Base-by-base conservation (phyloP, 1,284 basidiomycete species). In the Anthracocystis walkeri region DNA sequence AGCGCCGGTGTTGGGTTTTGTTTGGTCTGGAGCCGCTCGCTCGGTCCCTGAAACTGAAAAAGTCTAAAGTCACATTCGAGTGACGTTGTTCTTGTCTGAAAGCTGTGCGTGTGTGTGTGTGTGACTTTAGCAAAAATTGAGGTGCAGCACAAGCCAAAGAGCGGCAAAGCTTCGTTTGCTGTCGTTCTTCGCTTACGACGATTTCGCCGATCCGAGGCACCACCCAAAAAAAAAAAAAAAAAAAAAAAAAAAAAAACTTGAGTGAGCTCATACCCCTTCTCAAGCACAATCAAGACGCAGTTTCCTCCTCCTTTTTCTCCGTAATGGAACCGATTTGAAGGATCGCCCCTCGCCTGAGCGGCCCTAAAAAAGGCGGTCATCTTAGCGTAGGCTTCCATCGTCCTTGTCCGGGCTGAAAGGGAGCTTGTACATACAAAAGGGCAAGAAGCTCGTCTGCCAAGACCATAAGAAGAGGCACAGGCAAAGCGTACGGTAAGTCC, bases 11-110 rank as follows among this genome's bases (percentile, higher is more conserved):
- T 12, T 38, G 35, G 42, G 20, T 44, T 40, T 40, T 27, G 45
- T 46, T 5, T 23, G 16, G 21, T 25, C 16, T 29, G 29, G 29
- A 4, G 8, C 29, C 48, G 4, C 48, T 31, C 48, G 48, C 48
- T 49, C 29, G 48, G 48, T 49, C 18, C 48, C 29, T 49, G 29
- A 33, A 49, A n/a, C n/a, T n/a, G n/a, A n/a, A 8, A 49, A 38
- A 49, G 48, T 49, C n/a, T 49, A 49, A 49, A 49, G 48, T 49
- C 48, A 49, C 48, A 46, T 31, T 49, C 29, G 29, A 29, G 48
- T 49, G 48, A 49, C 48, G 48, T 49, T 49, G n/a, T 49, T 48
- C 23, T 46, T 7, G 7, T 33, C 33, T 33, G 33, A 33, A 33
- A 33, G 33, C 29, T 8, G 29, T 29, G 2, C 7, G 33, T 7